phyloP scores from a whole-genome alignment of 345 rosid species.

The Eucalyptus pumila region DNA sequence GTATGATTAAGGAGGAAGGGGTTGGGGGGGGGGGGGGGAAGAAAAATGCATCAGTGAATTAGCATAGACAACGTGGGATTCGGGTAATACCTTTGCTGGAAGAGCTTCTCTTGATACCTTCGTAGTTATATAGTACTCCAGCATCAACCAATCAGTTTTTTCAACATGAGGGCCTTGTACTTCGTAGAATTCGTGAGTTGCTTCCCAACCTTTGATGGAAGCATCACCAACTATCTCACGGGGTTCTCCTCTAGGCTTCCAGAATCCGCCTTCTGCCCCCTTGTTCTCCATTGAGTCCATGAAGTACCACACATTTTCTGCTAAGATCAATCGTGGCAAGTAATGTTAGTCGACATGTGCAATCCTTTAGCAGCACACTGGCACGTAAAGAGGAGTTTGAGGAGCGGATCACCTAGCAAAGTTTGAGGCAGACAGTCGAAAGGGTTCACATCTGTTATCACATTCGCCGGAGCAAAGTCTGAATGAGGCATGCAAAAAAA shows the following conservation, averaged over 20 bases:
- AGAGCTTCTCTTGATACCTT: neutral
- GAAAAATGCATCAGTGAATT: neutral
- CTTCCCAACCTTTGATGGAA: slow-evolving; percentile 11
- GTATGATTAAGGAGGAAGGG: neutral
- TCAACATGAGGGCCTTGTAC: slow-evolving; percentile 1
- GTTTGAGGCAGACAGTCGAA: neutral
- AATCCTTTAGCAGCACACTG: neutral
- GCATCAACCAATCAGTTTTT: slow-evolving; percentile 17
- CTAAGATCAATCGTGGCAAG: neutral
- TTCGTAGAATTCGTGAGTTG: slow-evolving; percentile 6
- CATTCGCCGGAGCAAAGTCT: slow-evolving; percentile 4
- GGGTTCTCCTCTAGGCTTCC: slow-evolving; percentile 12
- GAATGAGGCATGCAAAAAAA: neutral
- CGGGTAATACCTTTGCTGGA: slow-evolving; percentile 1
- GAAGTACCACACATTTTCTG: slow-evolving; percentile 14
- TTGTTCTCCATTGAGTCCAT: neutral
- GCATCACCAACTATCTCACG: slow-evolving; percentile 3
- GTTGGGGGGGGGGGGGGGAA: neutral
- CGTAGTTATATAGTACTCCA: slow-evolving; percentile 4
- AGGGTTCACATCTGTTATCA: slow-evolving; percentile 4
- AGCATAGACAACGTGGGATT: neutral
- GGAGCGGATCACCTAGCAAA: slow-evolving; percentile 4
- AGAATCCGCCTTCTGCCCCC: neutral
- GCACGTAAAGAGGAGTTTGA: neutral
- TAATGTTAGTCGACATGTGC: neutral